Evolutionary conservation across 2,329 filamentous ascomycete species (phyloP), one percentile per base, ranked within the genome.

Genomic region (Teratosphaeria viscida): DNA sequence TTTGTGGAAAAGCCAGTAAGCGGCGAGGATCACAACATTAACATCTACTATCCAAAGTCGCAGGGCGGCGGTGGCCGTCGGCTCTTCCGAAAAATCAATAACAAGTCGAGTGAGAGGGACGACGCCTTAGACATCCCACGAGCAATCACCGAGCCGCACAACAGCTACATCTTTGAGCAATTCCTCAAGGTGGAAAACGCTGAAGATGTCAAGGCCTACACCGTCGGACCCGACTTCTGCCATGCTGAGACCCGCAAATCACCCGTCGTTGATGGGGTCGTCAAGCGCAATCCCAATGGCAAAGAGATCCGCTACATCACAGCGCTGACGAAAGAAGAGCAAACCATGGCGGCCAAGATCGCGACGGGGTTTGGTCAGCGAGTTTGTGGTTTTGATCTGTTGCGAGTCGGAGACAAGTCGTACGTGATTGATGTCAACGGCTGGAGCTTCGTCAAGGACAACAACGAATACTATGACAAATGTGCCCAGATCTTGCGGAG

Each of bases 391-490:
- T 99, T 99, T 69, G 94, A 99, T 72, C 81, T 99, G 61, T 79
- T 99, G 59, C 86, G 95, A 32, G 90, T 92, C 12, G 86, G 85
- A 56, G 90, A 91, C 16, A 56, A 90, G 73, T 97, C 92, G 72
- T 99, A 90, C 75, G 94, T 99, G 55, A 99, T 99, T 66, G 94
- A 99, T 69, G 94, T 99, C 67, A 99, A 99, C 73, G 94, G 94
- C 12, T 99, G 95, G 95, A 97, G 92, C 71, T 99, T 99, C 69
- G 94, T 99, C 73, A 99, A 99, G 73, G 95, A 99, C 73, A 99
- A 99, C 68, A 92, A 96, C 63, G 92, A 95, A 62, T 99, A 99
- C 74, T 99, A 99, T 72, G 89, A 97, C 69, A 90, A 90, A 69
- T 94, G 88, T 66, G 85, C 94, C 26, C 86, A 80, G 61, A 96